phyloP scores from a whole-genome alignment of 176 grass and related monocot genomes.

The Aegilops speltoides region DNA sequence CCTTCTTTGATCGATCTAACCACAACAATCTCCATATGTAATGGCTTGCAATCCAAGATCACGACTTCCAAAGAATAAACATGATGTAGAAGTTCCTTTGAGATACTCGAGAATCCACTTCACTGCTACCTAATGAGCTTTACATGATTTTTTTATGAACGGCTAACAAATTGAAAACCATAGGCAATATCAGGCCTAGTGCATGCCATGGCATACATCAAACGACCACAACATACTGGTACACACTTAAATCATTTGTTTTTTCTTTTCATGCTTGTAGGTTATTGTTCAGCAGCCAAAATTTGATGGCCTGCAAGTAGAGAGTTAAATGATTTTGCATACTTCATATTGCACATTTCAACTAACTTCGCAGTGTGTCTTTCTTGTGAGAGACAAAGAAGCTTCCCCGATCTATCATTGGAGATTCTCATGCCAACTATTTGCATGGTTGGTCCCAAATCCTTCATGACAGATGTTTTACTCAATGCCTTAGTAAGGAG shows the following conservation, averaged over 20 bases:
- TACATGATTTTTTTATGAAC: neutral
- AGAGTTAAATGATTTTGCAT: neutral
- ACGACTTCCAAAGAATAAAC: neutral
- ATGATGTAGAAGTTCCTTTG: neutral
- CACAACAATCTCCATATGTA: neutral
- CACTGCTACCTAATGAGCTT: neutral
- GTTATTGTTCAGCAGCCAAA: neutral
- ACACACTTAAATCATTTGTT: neutral
- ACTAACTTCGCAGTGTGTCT: neutral
- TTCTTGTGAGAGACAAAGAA: neutral
- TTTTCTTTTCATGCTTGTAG: neutral
- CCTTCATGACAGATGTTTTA: neutral
- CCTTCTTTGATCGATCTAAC: too few relatives aligned
- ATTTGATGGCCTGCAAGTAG: neutral
- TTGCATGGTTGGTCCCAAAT: slow-evolving; percentile 1
- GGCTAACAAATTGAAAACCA: neutral
- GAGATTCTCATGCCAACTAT: neutral
- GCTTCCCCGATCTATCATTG: neutral
- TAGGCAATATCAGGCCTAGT: neutral
- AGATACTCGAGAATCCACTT: neutral
- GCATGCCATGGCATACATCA: neutral
- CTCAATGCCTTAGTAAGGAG: neutral
- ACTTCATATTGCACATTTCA: neutral
- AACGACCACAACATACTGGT: neutral
- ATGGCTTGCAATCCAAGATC: neutral